Conservation (phyloP, 768 basidiomycete genomes). For the Antrodiella citrinella region DNA sequence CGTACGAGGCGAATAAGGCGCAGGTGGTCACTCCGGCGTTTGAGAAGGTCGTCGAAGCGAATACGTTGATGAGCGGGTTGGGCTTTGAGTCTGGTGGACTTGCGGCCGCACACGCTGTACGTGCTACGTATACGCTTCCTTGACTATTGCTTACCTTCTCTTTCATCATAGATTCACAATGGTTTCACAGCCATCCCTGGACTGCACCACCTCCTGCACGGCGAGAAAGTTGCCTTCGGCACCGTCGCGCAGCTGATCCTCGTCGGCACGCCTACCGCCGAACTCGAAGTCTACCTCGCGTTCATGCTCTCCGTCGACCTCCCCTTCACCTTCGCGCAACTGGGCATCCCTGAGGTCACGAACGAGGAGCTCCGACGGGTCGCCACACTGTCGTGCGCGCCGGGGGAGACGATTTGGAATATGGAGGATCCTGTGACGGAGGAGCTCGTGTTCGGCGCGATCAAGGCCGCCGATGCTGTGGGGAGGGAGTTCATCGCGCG, state of each 20-base stretch:
- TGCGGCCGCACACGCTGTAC: slow-evolving; percentile 24
- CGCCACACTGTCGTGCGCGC: slow-evolving; percentile 19
- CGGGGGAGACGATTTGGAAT: slow-evolving; percentile 25
- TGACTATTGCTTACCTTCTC: not conserved
- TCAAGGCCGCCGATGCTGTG: slow-evolving; percentile 22
- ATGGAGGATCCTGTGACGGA: slow-evolving; percentile 20
- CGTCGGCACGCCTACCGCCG: slow-evolving; percentile 15
- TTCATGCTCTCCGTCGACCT: slow-evolving; percentile 24
- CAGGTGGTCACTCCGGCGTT: slow-evolving; percentile 22
- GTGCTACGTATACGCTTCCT: no score
- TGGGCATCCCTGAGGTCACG: slow-evolving; percentile 22
- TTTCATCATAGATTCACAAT: slow-evolving; percentile 19
- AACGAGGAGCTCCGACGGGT: slow-evolving; percentile 22
- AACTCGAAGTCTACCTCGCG: slow-evolving; percentile 23
- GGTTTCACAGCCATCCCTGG: slow-evolving; percentile 22
- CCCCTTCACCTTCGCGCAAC: slow-evolving; percentile 21
- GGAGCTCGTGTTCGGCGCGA: slow-evolving; percentile 20
- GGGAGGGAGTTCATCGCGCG: not conserved
- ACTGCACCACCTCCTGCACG: slow-evolving; percentile 21
- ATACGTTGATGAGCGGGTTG: slow-evolving; percentile 23
- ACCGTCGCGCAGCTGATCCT: slow-evolving; percentile 23
- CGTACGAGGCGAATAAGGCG: slow-evolving; percentile 24
- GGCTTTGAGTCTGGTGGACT: slow-evolving; percentile 26
- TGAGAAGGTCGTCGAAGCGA: slow-evolving; percentile 26
- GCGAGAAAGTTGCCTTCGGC: slow-evolving; percentile 26